These are phyloP conservation scores for Malus hybrid DNA, from an alignment of 331 rosid species.

Conservation along the genomic window DNA sequence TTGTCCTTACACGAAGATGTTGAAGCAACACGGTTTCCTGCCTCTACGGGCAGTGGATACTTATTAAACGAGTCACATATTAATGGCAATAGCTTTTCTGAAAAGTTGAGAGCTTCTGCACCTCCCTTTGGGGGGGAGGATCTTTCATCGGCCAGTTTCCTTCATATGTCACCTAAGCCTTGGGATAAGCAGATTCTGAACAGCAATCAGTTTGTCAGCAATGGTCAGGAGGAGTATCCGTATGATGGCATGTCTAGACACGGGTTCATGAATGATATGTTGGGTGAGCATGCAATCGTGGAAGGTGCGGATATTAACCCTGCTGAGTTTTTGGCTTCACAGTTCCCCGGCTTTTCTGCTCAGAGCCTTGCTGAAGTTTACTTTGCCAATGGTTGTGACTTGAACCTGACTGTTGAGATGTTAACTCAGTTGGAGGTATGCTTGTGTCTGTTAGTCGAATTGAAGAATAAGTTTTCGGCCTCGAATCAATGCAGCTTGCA, in stretches of 20 bases:
- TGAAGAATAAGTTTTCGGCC: neutral
- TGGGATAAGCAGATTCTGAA: constrained; percentile 64
- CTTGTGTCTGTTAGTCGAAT: constrained; percentile 2
- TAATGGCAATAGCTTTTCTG: constrained; percentile 53
- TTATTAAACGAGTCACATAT: constrained; percentile 46
- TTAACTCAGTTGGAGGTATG: constrained; percentile 91
- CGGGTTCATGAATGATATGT: constrained; percentile 53
- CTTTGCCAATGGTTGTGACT: constrained; percentile 72
- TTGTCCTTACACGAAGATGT: constrained; percentile 64
- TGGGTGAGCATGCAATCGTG: constrained; percentile 44
- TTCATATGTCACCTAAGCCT: constrained; percentile 48
- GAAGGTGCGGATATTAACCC: constrained; percentile 67
- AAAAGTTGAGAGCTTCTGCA: constrained; percentile 52
- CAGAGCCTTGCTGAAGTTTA: constrained; percentile 89
- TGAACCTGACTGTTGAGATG: constrained; percentile 81
- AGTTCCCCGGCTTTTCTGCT: constrained; percentile 88
- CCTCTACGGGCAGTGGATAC: constrained; percentile 54
- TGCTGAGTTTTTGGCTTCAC: constrained; percentile 69
- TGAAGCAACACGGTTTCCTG: constrained; percentile 43
- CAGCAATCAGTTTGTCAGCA: constrained; percentile 38
- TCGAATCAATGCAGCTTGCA: neutral
- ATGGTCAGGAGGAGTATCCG: constrained; percentile 43
- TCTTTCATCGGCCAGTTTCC: constrained; percentile 48
- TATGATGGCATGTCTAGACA: constrained; percentile 57
- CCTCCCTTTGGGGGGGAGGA: constrained; percentile 58